These are phyloP conservation scores for Trichoderma orchidacearum DNA, from an alignment of 495 filamentous ascomycete species.

Conservation along the genomic window DNA sequence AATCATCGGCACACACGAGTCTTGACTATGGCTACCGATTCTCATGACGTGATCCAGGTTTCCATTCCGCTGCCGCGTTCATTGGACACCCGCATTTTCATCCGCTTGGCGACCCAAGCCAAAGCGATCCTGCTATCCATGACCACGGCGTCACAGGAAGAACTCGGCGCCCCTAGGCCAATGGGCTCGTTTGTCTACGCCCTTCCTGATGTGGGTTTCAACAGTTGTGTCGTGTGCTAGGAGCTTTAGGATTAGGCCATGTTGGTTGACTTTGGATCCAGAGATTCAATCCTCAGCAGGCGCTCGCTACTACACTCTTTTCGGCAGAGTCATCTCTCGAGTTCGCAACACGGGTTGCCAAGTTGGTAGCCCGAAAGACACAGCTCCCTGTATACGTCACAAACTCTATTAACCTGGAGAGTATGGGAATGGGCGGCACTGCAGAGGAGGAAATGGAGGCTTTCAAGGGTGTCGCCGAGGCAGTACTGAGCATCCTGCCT, in stretches of 20 bases:
- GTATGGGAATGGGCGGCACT: constrained; percentile 52
- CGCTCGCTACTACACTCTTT: constrained; percentile 69
- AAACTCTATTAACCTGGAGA: constrained; percentile 56
- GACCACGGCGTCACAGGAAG: constrained; percentile 53
- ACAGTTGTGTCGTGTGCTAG: neutral
- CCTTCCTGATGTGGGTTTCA: constrained; percentile 61
- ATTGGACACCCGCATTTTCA: constrained; percentile 63
- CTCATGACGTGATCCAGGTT: constrained; percentile 30
- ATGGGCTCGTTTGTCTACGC: constrained; percentile 86
- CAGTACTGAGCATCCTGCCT: constrained; percentile 36
- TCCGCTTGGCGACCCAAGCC: constrained; percentile 56
- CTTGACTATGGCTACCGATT: neutral
- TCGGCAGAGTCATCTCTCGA: constrained; percentile 61
- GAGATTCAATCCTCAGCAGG: constrained; percentile 42
- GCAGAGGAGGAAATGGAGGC: constrained; percentile 96
- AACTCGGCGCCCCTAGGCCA: constrained; percentile 32
- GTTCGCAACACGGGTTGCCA: constrained; percentile 73
- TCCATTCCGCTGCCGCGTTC: constrained; percentile 67
- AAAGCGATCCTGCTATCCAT: constrained; percentile 63
- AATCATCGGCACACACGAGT: neutral
- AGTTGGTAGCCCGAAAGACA: constrained; percentile 59
- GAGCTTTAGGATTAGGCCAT: neutral
- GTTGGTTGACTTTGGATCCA: constrained; percentile 9
- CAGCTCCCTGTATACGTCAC: constrained; percentile 70
- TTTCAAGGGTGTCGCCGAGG: constrained; percentile 54